A percentile compares a stretch with the other conserved stretches of the same genome.
phyloP scores from a whole-genome alignment of 2,329 filamentous ascomycete species.

The Stagonosporopsis rhizophila region DNA sequence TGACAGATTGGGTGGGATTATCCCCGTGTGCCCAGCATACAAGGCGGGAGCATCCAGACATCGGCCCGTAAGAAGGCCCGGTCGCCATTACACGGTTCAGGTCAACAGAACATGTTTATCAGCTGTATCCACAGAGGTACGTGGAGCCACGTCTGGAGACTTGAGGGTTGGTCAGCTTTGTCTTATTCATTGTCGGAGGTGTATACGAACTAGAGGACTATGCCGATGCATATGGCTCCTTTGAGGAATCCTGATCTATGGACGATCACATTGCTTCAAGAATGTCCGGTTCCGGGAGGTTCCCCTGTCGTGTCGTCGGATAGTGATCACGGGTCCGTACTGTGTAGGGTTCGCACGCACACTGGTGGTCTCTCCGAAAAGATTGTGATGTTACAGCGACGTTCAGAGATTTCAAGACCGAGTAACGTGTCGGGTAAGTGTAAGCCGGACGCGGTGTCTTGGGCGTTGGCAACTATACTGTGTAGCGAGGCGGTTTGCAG shows the following conservation, averaged over 20 bases:
- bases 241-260: slow-evolving; percentile 1
- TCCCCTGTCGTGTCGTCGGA: neutral
- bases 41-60: slow-evolving; percentile 5
- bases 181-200: neutral
- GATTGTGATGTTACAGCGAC: neutral
- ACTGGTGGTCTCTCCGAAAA: neutral
- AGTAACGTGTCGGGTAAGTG: neutral
- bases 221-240: neutral
- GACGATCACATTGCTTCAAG: neutral
- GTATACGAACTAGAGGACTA: neutral
- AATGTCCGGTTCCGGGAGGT: neutral
- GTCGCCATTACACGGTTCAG: slow-evolving; percentile 4
- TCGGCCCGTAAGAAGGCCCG: slow-evolving; percentile 16
- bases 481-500: neutral
- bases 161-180: neutral
- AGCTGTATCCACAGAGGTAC: neutral
- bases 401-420: neutral
- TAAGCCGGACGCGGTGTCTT: neutral
- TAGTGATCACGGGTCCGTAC: neutral
- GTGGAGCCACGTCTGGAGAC: slow-evolving; percentile 1
- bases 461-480: neutral
- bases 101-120: slow-evolving; percentile 1
- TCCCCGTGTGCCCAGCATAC: neutral
- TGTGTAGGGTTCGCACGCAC: neutral
- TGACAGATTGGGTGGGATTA: neutral